Evolutionary conservation across 768 basidiomycete genomes (phyloP).

Genomic region (Phanerodontia chrysosporium): DNA sequence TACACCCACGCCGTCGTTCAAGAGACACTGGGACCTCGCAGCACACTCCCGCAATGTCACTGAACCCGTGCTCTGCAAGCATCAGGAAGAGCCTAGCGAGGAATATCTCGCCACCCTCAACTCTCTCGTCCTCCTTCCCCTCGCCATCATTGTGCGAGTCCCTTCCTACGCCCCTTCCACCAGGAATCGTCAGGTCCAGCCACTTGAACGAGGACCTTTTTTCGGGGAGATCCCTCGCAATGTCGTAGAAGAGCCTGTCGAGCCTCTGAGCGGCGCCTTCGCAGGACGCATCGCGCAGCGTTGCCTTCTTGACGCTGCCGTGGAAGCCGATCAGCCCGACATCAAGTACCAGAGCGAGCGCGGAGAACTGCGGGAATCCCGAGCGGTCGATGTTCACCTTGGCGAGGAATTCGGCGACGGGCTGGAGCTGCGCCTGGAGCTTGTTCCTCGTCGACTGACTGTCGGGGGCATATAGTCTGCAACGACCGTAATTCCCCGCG

Average conservation of each 20-base stretch:
- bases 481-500: not conserved
- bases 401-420: not conserved
- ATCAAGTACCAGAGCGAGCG: not conserved
- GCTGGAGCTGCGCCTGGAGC: not conserved
- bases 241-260: not conserved
- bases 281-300: not conserved
- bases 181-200: not conserved
- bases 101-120: not conserved
- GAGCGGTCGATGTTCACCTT: not conserved
- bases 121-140: not conserved
- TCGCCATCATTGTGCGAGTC: not conserved
- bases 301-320: not conserved
- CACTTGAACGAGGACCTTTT: not conserved
- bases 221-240: not conserved
- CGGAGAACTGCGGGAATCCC: not conserved
- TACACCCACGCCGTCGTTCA: too few species aligned
- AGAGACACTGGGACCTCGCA: too few species aligned
- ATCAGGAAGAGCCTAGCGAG: not conserved
- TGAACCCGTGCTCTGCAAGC: not conserved
- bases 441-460: not conserved
- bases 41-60: not conserved
- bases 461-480: not conserved
- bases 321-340: not conserved
- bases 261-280: not conserved
- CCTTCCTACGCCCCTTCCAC: too few species aligned